Percentiles rank a stretch among this genome's conserved stretches.
Conservation (phyloP, 2,329 filamentous ascomycete species). For the Waltergamsia citrina region DNA sequence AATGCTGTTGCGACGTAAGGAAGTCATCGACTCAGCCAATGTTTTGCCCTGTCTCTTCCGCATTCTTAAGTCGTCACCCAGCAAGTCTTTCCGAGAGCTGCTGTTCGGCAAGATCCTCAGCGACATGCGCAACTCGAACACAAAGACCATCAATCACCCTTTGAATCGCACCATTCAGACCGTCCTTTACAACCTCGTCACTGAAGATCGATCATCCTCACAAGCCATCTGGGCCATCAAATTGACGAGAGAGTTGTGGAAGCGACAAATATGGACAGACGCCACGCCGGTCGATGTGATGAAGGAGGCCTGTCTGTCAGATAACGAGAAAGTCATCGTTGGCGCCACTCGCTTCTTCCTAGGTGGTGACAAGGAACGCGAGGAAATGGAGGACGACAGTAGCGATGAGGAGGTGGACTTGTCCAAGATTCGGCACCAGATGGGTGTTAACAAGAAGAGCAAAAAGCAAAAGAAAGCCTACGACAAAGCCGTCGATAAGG, state of each 20-base stretch:
- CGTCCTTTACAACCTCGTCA: conserved; percentile 84
- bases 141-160: conserved; percentile 80
- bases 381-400: conserved; percentile 83
- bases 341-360: conserved; percentile 91
- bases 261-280: conserved; percentile 91
- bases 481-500: conserved; percentile 70
- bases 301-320: conserved; percentile 82
- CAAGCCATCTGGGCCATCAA: conserved; percentile 96
- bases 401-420: conserved; percentile 76
- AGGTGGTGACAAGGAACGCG: conserved; percentile 89
- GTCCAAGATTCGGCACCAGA: conserved; percentile 71
- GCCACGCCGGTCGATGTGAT: conserved; percentile 94
- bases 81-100: conserved; percentile 76
- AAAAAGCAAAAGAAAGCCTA: conserved; percentile 77
- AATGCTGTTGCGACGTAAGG: conserved; percentile 80
- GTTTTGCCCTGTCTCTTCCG: conserved; percentile 91
- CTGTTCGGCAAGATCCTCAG: conserved; percentile 85
- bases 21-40: conserved; percentile 75
- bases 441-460: conserved; percentile 91
- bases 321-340: conserved; percentile 86
- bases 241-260: conserved; percentile 91
- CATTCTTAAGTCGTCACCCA: conserved; percentile 82
- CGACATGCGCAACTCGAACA: conserved; percentile 80
- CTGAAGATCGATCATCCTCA: conserved; percentile 72
- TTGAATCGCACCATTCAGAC: conserved; percentile 91